A percentile compares a stretch with the other conserved stretches of the same genome.
Evolutionary conservation across 2,329 filamentous ascomycete species (phyloP).

Genomic region (Onygenales sp.): DNA sequence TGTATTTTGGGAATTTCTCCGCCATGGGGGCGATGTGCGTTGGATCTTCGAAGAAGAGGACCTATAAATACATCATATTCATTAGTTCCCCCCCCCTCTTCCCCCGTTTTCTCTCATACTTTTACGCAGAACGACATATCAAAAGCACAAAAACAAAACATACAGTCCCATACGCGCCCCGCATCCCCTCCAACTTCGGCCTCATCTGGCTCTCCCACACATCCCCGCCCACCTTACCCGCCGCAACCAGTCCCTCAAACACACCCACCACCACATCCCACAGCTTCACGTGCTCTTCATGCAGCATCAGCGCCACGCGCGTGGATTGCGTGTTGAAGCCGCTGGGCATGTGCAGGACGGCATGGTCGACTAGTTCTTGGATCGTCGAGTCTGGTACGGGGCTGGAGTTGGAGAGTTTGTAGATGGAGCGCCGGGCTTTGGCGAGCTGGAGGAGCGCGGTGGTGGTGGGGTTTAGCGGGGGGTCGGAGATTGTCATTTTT

Average conservation of each 20-base stretch:
- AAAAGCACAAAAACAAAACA: slow-evolving; percentile 20
- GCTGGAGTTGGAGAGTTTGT: slow-evolving; percentile 24
- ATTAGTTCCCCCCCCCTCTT: background rate
- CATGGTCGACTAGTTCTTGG: slow-evolving; percentile 29
- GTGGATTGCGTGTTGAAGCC: slow-evolving; percentile 86
- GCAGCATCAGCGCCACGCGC: slow-evolving; percentile 67
- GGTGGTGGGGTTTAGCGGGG: background rate
- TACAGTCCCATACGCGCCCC: slow-evolving; percentile 66
- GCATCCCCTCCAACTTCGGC: slow-evolving; percentile 50
- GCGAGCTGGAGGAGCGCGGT: slow-evolving; percentile 22
- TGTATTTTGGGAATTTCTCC: slow-evolving; percentile 61
- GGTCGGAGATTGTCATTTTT: background rate
- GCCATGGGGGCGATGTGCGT: slow-evolving; percentile 56
- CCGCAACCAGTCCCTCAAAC: slow-evolving; percentile 56
- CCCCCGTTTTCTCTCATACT: background rate
- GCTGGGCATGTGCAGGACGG: slow-evolving; percentile 61
- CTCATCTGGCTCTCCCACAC: slow-evolving; percentile 43
- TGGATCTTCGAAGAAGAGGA: slow-evolving; percentile 81
- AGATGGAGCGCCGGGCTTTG: slow-evolving; percentile 27
- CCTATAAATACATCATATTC: slow-evolving; percentile 17
- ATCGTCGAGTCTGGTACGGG: slow-evolving; percentile 27
- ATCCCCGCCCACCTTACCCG: slow-evolving; percentile 37
- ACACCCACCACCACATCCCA: slow-evolving; percentile 65
- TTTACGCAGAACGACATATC: background rate
- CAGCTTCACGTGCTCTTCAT: slow-evolving; percentile 74